Conservation (phyloP, 2,329 filamentous ascomycete species). For the Juglanconis oblonga region DNA sequence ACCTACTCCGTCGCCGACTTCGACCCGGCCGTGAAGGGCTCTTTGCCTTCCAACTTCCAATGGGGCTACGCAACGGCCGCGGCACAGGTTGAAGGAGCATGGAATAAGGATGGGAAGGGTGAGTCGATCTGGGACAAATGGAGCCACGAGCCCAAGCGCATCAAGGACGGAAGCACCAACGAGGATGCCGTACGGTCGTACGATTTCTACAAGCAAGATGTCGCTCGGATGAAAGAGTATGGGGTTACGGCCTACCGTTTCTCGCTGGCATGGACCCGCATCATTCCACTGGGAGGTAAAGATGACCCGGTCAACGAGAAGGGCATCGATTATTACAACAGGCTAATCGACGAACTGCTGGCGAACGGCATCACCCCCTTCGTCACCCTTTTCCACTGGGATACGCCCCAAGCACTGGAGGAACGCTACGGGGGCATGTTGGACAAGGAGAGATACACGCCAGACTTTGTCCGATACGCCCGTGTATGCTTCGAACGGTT, state of each 20-base stretch:
- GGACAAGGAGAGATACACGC: constrained; percentile 59
- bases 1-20: constrained; percentile 21
- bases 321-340: constrained; percentile 57
- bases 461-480: constrained; percentile 57
- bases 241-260: constrained; percentile 61
- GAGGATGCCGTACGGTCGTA: constrained; percentile 38
- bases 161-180: constrained; percentile 36
- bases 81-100: constrained; percentile 39
- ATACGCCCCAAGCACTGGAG: constrained; percentile 57
- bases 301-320: constrained; percentile 61
- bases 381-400: constrained; percentile 65
- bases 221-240: constrained; percentile 56
- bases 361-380: constrained; percentile 57
- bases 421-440: constrained; percentile 59
- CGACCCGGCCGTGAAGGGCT: constrained; percentile 25
- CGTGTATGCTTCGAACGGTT: constrained; percentile 57
- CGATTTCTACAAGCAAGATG: constrained; percentile 48
- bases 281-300: constrained; percentile 61
- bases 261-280: constrained; percentile 62
- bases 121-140: constrained; percentile 40
- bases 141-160: constrained; percentile 33
- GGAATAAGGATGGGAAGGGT: constrained; percentile 39
- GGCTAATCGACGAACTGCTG: constrained; percentile 57
- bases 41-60: constrained; percentile 32
- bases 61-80: constrained; percentile 41